Percentiles rank a stretch among this genome's conserved stretches.
Conservation (phyloP, 352 stramenopile species). For the Globisporangium mamillatum region DNA sequence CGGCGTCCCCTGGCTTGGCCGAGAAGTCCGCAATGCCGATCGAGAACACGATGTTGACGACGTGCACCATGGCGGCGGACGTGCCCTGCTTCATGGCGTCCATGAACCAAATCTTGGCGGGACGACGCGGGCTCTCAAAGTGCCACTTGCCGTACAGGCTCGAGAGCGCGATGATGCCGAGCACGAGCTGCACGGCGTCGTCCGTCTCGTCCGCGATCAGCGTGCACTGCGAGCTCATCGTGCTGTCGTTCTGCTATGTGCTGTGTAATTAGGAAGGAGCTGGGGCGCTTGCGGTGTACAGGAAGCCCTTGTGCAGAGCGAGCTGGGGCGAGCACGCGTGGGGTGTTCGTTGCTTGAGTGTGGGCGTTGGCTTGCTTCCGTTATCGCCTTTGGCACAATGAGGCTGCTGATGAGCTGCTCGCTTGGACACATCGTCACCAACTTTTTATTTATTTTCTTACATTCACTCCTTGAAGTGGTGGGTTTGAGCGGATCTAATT, state of each 20-base stretch:
- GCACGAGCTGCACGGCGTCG: constrained; percentile 68
- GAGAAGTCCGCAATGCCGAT: constrained; percentile 69
- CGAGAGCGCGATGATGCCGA: constrained; percentile 75
- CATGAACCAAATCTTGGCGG: constrained; percentile 77
- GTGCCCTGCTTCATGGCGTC: constrained; percentile 84
- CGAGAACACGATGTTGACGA: constrained; percentile 76
- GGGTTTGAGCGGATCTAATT: background rate
- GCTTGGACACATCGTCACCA: background rate
- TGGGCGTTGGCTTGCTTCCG: background rate
- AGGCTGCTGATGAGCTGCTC: background rate
- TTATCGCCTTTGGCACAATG: background rate
- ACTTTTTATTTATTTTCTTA: background rate
- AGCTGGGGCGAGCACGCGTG: background rate
- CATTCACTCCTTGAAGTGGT: background rate
- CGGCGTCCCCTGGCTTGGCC: constrained; percentile 42
- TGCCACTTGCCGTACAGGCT: constrained; percentile 79
- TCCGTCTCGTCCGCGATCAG: constrained; percentile 70
- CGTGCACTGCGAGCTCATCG: constrained; percentile 50
- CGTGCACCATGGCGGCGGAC: constrained; percentile 73
- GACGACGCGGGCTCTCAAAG: constrained; percentile 57
- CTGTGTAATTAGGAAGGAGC: background rate
- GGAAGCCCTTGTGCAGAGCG: background rate
- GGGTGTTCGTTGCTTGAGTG: background rate
- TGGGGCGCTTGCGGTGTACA: background rate
- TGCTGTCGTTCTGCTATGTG: background rate